Evolutionary conservation across 495 filamentous ascomycete genomes (phyloP).

Genomic region (Penicillium manginii): DNA sequence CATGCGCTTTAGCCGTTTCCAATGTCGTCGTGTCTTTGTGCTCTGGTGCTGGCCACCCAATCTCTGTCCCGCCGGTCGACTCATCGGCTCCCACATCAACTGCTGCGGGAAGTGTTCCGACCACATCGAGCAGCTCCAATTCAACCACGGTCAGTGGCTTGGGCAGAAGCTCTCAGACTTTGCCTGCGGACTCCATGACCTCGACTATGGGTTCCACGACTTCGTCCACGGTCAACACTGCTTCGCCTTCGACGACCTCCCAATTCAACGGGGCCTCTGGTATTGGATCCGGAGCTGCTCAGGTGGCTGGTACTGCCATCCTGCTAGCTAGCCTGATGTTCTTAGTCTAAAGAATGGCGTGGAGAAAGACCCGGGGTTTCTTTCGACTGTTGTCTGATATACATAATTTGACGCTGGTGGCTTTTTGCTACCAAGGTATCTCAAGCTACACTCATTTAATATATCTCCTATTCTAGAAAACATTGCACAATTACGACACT

Average conservation of each 20-base stretch:
- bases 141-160: conserved; percentile 3
- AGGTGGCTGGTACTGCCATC: no score
- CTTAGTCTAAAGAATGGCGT: no score
- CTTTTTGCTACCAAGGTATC: conserved; percentile 2
- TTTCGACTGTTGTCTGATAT: no score
- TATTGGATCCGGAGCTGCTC: not conserved
- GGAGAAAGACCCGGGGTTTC: no score
- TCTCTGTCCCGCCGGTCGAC: no score
- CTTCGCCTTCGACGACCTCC: no score
- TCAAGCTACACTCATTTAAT: conserved; percentile 11
- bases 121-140: no score
- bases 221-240: conserved; percentile 3
- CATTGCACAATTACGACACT: not conserved
- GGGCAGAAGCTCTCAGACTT: conserved; percentile 2
- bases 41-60: not conserved
- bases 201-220: not conserved
- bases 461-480: conserved; percentile 8
- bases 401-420: no score
- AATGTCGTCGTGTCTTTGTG: conserved; percentile 9
- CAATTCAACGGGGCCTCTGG: no score
- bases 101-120: no score
- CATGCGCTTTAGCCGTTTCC: conserved; percentile 10
- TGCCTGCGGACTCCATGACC: not conserved
- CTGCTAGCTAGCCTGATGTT: no score
- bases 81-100: no score